phyloP scores from a whole-genome alignment of 1,284 basidiomycete genomes.

The Trametes versicolor region DNA sequence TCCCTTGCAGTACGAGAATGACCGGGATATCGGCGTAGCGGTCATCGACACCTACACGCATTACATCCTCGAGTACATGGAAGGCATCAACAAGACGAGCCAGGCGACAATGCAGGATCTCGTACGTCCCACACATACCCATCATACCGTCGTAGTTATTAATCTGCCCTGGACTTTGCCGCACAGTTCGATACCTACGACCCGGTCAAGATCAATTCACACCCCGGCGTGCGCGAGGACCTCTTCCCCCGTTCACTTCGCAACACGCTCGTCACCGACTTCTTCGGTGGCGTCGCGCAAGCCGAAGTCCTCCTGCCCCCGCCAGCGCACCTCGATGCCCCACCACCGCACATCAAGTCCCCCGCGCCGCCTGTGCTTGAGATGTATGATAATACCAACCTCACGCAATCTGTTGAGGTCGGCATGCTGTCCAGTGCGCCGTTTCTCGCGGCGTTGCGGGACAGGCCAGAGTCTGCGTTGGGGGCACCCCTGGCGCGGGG shows the following conservation, averaged over 20 bases:
- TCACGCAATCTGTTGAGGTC: neutral
- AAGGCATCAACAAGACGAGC: slow-evolving; percentile 91
- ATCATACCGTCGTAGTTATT: neutral
- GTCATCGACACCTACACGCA: slow-evolving; percentile 98
- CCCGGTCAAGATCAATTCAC: slow-evolving; percentile 79
- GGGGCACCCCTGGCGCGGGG: slow-evolving; percentile 24
- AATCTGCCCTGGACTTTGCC: neutral
- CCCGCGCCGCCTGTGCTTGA: neutral
- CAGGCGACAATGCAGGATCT: slow-evolving; percentile 86
- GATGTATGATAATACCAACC: neutral
- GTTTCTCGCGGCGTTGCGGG: slow-evolving; percentile 19
- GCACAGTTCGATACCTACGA: slow-evolving; percentile 85
- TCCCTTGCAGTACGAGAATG: slow-evolving; percentile 82
- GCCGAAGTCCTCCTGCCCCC: slow-evolving; percentile 66
- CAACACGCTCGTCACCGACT: slow-evolving; percentile 89
- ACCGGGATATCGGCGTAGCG: slow-evolving; percentile 93
- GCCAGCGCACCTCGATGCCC: neutral
- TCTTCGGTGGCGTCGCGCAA: slow-evolving; percentile 92
- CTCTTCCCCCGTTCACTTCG: slow-evolving; percentile 79
- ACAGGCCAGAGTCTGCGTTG: slow-evolving; percentile 5
- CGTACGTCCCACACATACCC: slow-evolving; percentile 55
- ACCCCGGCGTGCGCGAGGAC: slow-evolving; percentile 88
- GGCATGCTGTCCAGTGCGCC: slow-evolving; percentile 15
- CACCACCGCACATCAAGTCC: neutral
- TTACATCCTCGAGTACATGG: slow-evolving; percentile 91